Evolutionary conservation across 192 early-diverging fungal species (phyloP), one percentile per base, ranked within the genome.

Genomic region (Coemansia sp.): DNA sequence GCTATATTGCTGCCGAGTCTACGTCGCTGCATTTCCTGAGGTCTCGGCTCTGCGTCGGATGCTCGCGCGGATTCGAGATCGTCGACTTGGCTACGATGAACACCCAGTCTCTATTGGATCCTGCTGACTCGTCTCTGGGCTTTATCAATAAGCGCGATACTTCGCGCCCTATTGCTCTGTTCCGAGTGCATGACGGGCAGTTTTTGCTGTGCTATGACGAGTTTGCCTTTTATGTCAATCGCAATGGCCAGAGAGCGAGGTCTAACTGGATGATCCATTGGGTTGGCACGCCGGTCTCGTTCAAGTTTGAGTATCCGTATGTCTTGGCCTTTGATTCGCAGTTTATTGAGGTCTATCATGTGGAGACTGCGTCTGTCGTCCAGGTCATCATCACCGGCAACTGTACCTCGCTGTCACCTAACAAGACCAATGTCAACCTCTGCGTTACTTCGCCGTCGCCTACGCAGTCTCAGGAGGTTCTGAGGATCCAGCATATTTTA

Each of bases 121-220:
- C 92, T 7, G 85, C 75, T 1, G 95, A 98, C 84, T 82, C 86
- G 7, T 84, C 85, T 23, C 81, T 95, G 21, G 85, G 88, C 39
- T 92, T 93, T 78, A 89, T 94, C n/a, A 75, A 85, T 45, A 88
- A 91, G 69, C 84, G 86, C 64, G 92, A 96, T 63, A 87, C 84
- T 23, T 62, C 93, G 18, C 88, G 88, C 48, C 93, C 94, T 16
- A 87, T 95, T 52, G 86, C 90, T 3, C 86, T 96, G 52, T 96
- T 93, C 79, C 85, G 93, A 28, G 83, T 94, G 50, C 82, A 83
- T 3, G 81, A 89, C 35, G 89, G 90, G 6, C 84, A 91, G 66
- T 94, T 94, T 71, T 66, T 98, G 36, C 84, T 98, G 25, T 96
- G 94, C 74, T 98, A 98, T 75, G 91, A 95, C 83, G 94, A 94